Conservation (phyloP, 257 asterid genomes). For the Solanum dulcamara region DNA sequence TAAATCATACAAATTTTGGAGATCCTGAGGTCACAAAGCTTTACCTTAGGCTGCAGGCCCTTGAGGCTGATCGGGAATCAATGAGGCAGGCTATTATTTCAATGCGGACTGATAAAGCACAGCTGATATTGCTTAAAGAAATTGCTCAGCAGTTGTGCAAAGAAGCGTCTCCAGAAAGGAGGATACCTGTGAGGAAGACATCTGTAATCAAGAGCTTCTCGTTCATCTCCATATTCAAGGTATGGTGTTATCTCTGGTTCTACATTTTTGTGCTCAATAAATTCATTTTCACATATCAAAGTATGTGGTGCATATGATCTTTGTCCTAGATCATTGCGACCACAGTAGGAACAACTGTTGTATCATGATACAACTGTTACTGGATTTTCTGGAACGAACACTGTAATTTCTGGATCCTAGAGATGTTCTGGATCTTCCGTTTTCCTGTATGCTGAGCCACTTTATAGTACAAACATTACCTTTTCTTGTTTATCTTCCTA, state of each 20-base stretch:
- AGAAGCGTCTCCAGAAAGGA: constrained; percentile 54
- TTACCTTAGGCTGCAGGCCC: constrained; percentile 80
- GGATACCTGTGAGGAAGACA: constrained; percentile 42
- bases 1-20: constrained; percentile 23
- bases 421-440: not conserved
- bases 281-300: not conserved
- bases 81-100: constrained; percentile 88
- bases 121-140: constrained; percentile 71
- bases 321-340: not conserved
- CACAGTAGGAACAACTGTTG: not conserved
- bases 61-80: constrained; percentile 98
- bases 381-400: not conserved
- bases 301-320: not conserved
- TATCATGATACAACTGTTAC: not conserved
- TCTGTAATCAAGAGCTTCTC: constrained; percentile 33
- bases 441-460: not conserved
- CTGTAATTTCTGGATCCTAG: not conserved
- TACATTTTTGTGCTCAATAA: not conserved
- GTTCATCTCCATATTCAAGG: constrained; percentile 65
- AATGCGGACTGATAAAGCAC: constrained; percentile 85
- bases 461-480: not conserved
- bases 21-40: constrained; percentile 76
- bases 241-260: constrained; percentile 9
- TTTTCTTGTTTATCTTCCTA: not conserved
- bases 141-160: constrained; percentile 82